These are phyloP conservation scores for Fagopyrum homotropicum DNA, from an alignment of 148 eudicot species.

Conservation along the genomic window DNA sequence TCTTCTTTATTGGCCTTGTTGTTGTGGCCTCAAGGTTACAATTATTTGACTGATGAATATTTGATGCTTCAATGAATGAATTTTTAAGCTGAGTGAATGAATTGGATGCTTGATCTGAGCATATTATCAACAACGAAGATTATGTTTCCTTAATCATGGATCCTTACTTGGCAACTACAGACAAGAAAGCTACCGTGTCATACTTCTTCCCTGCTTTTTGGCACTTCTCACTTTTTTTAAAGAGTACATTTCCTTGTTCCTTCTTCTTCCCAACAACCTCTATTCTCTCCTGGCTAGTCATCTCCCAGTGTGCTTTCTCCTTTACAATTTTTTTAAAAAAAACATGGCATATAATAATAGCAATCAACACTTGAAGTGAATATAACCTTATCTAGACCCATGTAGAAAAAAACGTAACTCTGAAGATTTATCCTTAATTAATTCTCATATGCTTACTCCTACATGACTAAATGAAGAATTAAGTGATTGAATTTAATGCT, in stretches of 20 bases:
- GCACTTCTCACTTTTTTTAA: constrained; percentile 39
- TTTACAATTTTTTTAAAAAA: constrained; percentile 9
- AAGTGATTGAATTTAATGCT: no score
- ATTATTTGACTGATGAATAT: no score
- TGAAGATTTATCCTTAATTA: not conserved
- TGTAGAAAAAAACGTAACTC: not conserved
- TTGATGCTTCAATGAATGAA: no score
- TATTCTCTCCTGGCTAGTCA: constrained; percentile 39
- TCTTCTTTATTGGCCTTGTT: no score
- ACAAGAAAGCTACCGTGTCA: constrained; percentile 38
- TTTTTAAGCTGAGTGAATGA: no score
- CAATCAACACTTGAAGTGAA: not conserved
- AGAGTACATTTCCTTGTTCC: constrained; percentile 58
- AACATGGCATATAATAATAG: not conserved
- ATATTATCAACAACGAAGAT: constrained; percentile 1
- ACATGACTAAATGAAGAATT: not conserved
- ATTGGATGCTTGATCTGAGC: no score
- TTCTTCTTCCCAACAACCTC: constrained; percentile 47
- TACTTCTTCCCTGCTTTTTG: constrained; percentile 60
- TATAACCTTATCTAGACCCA: not conserved
- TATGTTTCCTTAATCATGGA: not conserved
- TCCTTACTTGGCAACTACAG: not conserved
- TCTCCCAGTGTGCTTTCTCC: constrained; percentile 75
- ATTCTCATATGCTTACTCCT: not conserved
- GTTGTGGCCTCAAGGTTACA: no score